phyloP scores from a whole-genome alignment of 2,329 filamentous ascomycete genomes.

The Thielaviopsis punctulata region DNA sequence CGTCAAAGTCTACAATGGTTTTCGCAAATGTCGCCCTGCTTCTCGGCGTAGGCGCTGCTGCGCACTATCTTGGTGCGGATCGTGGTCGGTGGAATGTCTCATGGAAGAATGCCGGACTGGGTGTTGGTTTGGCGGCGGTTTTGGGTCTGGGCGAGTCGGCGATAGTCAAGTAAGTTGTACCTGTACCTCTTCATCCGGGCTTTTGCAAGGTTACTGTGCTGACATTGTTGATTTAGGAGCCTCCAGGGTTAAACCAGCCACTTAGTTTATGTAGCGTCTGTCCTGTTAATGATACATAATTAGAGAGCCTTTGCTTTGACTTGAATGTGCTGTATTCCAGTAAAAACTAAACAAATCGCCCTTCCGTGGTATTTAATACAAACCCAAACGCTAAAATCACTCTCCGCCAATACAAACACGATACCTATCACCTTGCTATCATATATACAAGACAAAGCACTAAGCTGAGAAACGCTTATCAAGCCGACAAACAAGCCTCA shows the following conservation, averaged over 20 bases:
- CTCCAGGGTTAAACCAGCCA: neutral
- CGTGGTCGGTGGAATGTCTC: neutral
- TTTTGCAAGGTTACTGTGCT: too few species aligned
- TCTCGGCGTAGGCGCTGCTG: conserved; percentile 28
- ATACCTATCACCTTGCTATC: too few species aligned
- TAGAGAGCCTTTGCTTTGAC: too few species aligned
- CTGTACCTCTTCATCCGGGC: too few species aligned
- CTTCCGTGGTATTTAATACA: neutral
- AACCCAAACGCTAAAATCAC: neutral
- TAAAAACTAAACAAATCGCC: neutral
- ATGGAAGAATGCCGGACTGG: conserved; percentile 5
- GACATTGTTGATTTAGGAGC: neutral
- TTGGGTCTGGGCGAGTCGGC: conserved; percentile 7
- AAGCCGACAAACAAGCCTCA: conserved; percentile 18
- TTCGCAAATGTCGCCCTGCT: conserved; percentile 27
- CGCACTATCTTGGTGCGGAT: conserved; percentile 7
- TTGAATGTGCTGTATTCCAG: neutral
- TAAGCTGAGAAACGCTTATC: neutral
- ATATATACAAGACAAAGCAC: neutral
- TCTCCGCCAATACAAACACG: neutral
- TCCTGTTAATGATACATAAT: neutral
- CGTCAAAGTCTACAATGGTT: conserved; percentile 24
- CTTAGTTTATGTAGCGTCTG: neutral
- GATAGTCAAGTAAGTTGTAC: conserved; percentile 9
- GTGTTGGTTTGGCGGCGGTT: conserved; percentile 1